Percentiles rank a stretch among this genome's conserved stretches.
These are phyloP conservation scores for Phaeosphaeria sp. DNA, from an alignment of 2,329 filamentous ascomycete species.

Conservation along the genomic window DNA sequence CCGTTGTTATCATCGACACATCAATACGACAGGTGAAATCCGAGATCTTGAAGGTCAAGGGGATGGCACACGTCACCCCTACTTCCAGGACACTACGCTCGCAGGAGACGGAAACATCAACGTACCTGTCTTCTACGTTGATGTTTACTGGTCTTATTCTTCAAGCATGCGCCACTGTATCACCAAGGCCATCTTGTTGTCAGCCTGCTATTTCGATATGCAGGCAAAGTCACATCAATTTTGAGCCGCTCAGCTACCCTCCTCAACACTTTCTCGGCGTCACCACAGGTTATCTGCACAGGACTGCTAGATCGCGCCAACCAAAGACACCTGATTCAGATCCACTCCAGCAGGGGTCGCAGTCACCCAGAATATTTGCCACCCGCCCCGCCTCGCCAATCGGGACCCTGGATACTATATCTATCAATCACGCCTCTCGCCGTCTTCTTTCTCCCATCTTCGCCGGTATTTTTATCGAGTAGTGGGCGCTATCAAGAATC, in stretches of 20 bases:
- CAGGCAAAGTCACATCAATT: neutral
- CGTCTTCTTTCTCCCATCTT: constrained; percentile 2
- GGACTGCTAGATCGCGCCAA: neutral
- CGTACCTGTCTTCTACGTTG: too few relatives aligned
- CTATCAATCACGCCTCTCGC: neutral
- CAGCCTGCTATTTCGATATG: neutral
- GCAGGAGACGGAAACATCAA: too few relatives aligned
- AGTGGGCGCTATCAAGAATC: neutral
- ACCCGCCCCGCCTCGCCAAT: constrained; percentile 3
- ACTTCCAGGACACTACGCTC: too few relatives aligned
- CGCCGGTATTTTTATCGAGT: neutral
- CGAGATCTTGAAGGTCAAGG: neutral
- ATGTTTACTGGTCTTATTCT: too few relatives aligned
- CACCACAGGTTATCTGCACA: neutral
- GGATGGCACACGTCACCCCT: too few relatives aligned
- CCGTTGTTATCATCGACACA: neutral
- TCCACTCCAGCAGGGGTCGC: neutral
- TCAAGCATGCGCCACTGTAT: neutral
- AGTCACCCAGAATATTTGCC: neutral
- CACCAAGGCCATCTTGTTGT: neutral
- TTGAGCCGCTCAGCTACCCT: neutral
- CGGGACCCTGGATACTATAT: neutral
- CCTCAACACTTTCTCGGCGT: neutral
- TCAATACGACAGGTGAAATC: neutral
- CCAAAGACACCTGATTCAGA: neutral